Evolutionary conservation across 2,329 filamentous ascomycete genomes (phyloP), one percentile per base, ranked within the genome.

Genomic region (Fusarium agapanthi): DNA sequence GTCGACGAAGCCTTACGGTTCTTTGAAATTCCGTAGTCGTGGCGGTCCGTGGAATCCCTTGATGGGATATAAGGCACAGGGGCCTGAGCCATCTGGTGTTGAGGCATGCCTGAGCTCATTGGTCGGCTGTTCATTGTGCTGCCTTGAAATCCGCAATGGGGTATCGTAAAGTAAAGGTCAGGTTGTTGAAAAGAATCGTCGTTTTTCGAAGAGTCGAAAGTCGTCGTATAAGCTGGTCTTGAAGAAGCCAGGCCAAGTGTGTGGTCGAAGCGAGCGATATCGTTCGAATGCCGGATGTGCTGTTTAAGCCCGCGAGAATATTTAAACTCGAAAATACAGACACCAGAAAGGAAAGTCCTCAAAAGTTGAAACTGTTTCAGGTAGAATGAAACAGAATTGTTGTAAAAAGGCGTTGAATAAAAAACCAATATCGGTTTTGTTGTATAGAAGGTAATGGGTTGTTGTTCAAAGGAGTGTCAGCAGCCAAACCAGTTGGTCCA

Each of bases 1-100:
- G 91, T 92, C 67, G 92, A 90, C 28, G 89, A 88, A 70, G 88
- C 83, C 84, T 92, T 93, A 69, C 91, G 88, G 79, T 87, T 89
- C 83, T 93, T 92, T 66, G 85, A 84, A 79, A 91, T 84, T 61
- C 89, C 86, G 76, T 88, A 89, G 26, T 89, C 88, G 71, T 90
- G 88, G 70, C 88, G 87, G 68, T 88, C 86, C 77, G 88, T 84
- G 69, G 82, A 83, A 77, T 90, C 89, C 61, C 86, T 86, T 28
- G 84, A 85, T 34, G 86, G 86, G 44, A 84, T 83, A 76, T 89
- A 89, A 43, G 83, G 79, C 69, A 81, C 78, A 64, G 84, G 78
- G 35, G 83, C 80, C 54, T 85, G 81, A 37, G 83, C 80, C 76
- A 87, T 82, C 72, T 86, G 85, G 76, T 85, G 84, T 54, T 85